These are phyloP conservation scores for Rosa persica DNA, from an alignment of 306 rosid species.

Conservation along the genomic window DNA sequence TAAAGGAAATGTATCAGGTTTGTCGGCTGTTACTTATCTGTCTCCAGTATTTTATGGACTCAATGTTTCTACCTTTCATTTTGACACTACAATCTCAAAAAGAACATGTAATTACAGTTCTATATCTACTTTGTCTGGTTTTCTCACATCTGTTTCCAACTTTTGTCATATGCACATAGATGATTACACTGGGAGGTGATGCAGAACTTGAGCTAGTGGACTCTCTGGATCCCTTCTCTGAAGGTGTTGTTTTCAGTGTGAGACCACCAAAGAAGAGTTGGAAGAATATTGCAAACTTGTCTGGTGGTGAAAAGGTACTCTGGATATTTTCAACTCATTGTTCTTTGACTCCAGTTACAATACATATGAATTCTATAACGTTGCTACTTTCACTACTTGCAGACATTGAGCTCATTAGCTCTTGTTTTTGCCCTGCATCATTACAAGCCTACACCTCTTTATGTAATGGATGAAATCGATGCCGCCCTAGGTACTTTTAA, in stretches of 20 bases:
- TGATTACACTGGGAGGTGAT: slow-evolving; percentile 99
- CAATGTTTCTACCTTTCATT: background rate
- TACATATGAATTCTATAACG: slow-evolving; percentile 11
- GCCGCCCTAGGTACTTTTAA: slow-evolving; percentile 74
- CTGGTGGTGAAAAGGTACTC: slow-evolving; percentile 96
- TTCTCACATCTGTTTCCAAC: background rate
- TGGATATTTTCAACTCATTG: background rate
- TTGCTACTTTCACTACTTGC: slow-evolving; percentile 34
- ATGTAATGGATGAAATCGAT: slow-evolving; percentile 98
- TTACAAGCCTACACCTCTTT: slow-evolving; percentile 95
- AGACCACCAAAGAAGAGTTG: slow-evolving; percentile 99
- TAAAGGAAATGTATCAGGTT: slow-evolving; percentile 97
- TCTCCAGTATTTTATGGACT: slow-evolving; percentile 1
- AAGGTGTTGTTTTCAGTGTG: slow-evolving; percentile 97
- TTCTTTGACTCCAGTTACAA: slow-evolving; percentile 10
- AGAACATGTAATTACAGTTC: background rate
- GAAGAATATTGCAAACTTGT: slow-evolving; percentile 96
- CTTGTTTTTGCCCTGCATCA: slow-evolving; percentile 98
- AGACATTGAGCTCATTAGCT: slow-evolving; percentile 97
- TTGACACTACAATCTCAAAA: background rate
- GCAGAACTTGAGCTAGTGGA: slow-evolving; percentile 98
- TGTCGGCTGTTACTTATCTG: slow-evolving; percentile 24
- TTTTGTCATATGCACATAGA: slow-evolving; percentile 36
- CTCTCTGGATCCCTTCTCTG: slow-evolving; percentile 97
- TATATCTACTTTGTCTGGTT: background rate